Evolutionary conservation across 305 asterid genomes (phyloP).

Genomic region (Fraxinus baroniana): DNA sequence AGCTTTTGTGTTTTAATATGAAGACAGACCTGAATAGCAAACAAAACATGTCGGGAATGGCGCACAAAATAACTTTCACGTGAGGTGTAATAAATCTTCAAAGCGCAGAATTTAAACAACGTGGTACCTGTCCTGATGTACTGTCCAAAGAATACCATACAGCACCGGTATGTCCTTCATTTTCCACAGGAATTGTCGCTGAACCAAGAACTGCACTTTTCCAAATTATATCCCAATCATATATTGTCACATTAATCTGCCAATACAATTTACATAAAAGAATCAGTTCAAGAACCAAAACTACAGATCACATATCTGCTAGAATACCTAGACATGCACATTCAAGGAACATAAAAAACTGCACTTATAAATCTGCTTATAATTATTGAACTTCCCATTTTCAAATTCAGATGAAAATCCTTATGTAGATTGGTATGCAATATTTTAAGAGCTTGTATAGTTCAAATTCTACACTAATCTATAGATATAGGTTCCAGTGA

Average conservation of each 20-base stretch:
- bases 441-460: neutral
- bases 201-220: slow-evolving; percentile 99
- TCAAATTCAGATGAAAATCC: slow-evolving; percentile 2
- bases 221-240: slow-evolving; percentile 99
- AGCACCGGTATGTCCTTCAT: slow-evolving; percentile 79
- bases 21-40: slow-evolving; percentile 77
- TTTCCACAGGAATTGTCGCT: slow-evolving; percentile 67
- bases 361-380: neutral
- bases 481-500: neutral
- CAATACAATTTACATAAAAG: slow-evolving; percentile 36
- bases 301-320: slow-evolving; percentile 13
- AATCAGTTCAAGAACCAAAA: slow-evolving; percentile 33
- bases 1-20: slow-evolving; percentile 63
- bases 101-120: slow-evolving; percentile 5
- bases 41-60: slow-evolving; percentile 22
- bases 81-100: slow-evolving; percentile 12
- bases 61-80: neutral
- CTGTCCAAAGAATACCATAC: slow-evolving; percentile 77
- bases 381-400: neutral
- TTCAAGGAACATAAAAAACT: slow-evolving; percentile 9
- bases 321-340: slow-evolving; percentile 7
- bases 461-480: neutral
- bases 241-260: slow-evolving; percentile 90
- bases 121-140: slow-evolving; percentile 82
- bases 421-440: neutral